Evolutionary conservation across 352 stramenopile genomes (phyloP).

Genomic region (Phytophthora constricta): DNA sequence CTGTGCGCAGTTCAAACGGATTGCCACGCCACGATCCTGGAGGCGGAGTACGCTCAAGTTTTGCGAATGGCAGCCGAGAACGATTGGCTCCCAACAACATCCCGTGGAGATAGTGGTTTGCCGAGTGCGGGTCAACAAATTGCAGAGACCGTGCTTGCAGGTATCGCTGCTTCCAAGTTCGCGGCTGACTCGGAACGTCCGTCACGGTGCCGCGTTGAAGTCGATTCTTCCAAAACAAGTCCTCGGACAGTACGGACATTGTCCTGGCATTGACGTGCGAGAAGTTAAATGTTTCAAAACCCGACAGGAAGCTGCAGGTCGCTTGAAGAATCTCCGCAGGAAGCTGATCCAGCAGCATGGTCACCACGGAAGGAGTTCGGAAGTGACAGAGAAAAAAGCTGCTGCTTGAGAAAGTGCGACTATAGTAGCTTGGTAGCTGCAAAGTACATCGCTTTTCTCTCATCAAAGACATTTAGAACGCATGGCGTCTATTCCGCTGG

Average conservation of each 20-base stretch:
- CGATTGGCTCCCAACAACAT: slow-evolving; percentile 14
- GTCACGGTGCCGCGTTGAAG: background rate
- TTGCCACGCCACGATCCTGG: slow-evolving; percentile 14
- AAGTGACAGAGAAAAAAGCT: background rate
- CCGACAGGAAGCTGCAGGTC: background rate
- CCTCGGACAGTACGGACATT: background rate
- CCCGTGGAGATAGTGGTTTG: slow-evolving; percentile 14
- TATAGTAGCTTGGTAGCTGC: too few relatives aligned
- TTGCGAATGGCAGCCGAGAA: slow-evolving; percentile 12
- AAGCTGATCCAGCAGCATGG: background rate
- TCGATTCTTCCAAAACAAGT: background rate
- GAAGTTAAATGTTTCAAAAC: background rate
- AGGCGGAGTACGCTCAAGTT: slow-evolving; percentile 9
- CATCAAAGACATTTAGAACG: too few relatives aligned
- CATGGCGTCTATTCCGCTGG: too few relatives aligned
- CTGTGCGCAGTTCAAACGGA: background rate
- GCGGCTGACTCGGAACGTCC: background rate
- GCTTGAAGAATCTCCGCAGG: background rate
- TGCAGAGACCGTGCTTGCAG: slow-evolving; percentile 12
- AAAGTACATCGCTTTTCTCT: too few relatives aligned
- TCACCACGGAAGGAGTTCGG: background rate
- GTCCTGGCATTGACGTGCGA: background rate
- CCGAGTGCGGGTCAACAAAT: slow-evolving; percentile 15
- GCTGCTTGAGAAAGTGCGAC: too few relatives aligned
- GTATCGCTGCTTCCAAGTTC: slow-evolving; percentile 5